These are phyloP conservation scores for Apiotrichum akiyoshidainum DNA, from an alignment of 1,284 basidiomycete genomes.

Conservation along the genomic window DNA sequence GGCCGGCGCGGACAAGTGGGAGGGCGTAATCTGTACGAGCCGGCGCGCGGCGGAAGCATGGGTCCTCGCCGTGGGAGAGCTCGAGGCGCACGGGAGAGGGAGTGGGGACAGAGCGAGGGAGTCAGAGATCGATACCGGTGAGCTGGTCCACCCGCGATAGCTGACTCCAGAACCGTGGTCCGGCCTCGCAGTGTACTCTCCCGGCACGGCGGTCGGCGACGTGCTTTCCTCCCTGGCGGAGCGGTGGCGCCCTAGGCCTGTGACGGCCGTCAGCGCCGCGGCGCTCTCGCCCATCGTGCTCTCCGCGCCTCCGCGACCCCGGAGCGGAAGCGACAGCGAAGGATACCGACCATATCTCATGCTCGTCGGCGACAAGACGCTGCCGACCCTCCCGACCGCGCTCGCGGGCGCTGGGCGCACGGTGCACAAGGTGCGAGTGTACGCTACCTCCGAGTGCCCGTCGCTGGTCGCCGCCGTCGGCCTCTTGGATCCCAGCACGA, in stretches of 20 bases:
- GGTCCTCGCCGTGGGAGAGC: conserved; percentile 20
- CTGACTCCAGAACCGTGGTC: conserved; percentile 14
- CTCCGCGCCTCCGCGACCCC: conserved; percentile 11
- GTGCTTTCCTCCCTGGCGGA: background rate
- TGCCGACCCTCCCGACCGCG: conserved; percentile 28
- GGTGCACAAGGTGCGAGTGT: conserved; percentile 28
- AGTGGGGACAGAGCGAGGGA: background rate
- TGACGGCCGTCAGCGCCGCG: conserved; percentile 14
- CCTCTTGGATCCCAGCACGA: conserved; percentile 59
- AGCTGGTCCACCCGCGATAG: background rate
- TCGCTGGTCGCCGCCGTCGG: conserved; percentile 59
- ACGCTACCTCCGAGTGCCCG: conserved; percentile 16
- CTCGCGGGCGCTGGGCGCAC: conserved; percentile 22
- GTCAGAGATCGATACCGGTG: background rate
- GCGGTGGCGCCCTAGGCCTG: background rate
- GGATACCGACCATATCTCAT: conserved; percentile 31
- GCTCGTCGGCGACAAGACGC: conserved; percentile 42
- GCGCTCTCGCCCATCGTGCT: conserved; percentile 25
- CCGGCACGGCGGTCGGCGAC: conserved; percentile 10
- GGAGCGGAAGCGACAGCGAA: no score
- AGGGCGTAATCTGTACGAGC: conserved; percentile 34
- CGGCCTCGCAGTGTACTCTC: conserved; percentile 8
- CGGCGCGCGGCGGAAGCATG: conserved; percentile 39
- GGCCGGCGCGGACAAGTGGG: conserved; percentile 21
- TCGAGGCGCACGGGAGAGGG: background rate